Base-by-base conservation (phyloP, 169 alveolate genomes). In the Plasmodium blacklocki region DNA sequence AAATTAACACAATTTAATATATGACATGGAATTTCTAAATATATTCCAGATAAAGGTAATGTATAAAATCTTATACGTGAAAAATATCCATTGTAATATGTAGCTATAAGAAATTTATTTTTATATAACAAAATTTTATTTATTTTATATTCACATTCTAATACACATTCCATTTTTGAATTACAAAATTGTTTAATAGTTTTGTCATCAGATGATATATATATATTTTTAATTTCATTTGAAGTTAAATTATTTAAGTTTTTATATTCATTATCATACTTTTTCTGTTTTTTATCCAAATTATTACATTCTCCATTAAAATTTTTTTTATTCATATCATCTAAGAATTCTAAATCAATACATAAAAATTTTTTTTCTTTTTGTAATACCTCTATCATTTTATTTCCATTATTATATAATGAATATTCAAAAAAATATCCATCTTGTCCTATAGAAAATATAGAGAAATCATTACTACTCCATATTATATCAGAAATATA, bases 21-120 rank as follows among this genome's bases (percentile, higher is more conserved):
- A 50, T 83, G 91, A 62, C 91, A 83, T 18, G 91, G 91, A n/a
- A 83, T 83, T 83, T 83, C 91, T 72, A 83, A 83, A 45, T 29
- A 83, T 45, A 83, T 19, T 11, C 91, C 91, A 70, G 64, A 56
- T 39, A 83, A 63, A 32, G 91, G 91, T 56, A 83, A 72, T 9
- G 18, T 12, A 58, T 83, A 83, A 70, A 83, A 83, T 70, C 91
- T 15, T 5, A 83, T 83, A 56, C 91, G 54, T 15, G 74, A 83
- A 21, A 68, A 83, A 59, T 47, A 83, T n/a, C 91, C 91, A 70
- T 83, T 83, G 52, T 83, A 50, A 83, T 29, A 83, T 8, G 91
- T 19, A 26, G 86, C 63, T 21, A 83, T 83, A 15, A 83, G 52
- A 50, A 83, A 83, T 68, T 68, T 83, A 71, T 83, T 83, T 71